Base-by-base conservation (phyloP, 345 rosid genomes). In the Cardamine resedifolia region DNA sequence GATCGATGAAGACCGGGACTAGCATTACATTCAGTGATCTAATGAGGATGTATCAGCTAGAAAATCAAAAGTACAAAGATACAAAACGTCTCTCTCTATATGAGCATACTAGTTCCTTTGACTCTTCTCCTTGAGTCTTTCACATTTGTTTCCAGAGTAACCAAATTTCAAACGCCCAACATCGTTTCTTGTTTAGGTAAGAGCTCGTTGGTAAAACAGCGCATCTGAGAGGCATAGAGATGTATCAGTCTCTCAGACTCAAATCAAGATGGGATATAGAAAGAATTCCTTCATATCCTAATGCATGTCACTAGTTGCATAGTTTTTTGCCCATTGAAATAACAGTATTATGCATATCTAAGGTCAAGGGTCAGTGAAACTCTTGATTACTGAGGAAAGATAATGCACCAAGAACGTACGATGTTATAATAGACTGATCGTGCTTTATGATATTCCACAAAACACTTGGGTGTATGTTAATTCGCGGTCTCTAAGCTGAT, bases 211-310 rank as follows among this genome's bases (percentile, higher is more conserved):
- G 49, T 43, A 27, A n/a, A 52, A 10, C 33, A 51, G 55, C 4
- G 5, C 50, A 57, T 39, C 18, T 67, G 73, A 36, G 3, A 58
- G 3, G 26, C 14, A 58, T 6, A 50, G 26, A 58, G 38, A 59
- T 50, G 27, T 4, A 49, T 74, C 59, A 74, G 67, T 49, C 45
- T 58, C 33, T 58, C 18, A n/a, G 34, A 66, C 39, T 38, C n/a
- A n/a, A 36, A 3, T 28, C 47, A 58, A 39, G 20, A 9, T n/a
- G n/a, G 20, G 16, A 51, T 50, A 34, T 6, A 15, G 21, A 16
- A 30, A 2, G 4, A 30, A 31, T 19, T 52, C 28, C 5, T 36
- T 9, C 15, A 10, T 23, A 51, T 26, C 43, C 8, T 63, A 27
- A 63, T 45, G 18, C 53, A 27, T 44, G 48, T 24, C 23, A 41